Conservation (phyloP, 2,329 filamentous ascomycete species). For the Fusarium caatingaense region DNA sequence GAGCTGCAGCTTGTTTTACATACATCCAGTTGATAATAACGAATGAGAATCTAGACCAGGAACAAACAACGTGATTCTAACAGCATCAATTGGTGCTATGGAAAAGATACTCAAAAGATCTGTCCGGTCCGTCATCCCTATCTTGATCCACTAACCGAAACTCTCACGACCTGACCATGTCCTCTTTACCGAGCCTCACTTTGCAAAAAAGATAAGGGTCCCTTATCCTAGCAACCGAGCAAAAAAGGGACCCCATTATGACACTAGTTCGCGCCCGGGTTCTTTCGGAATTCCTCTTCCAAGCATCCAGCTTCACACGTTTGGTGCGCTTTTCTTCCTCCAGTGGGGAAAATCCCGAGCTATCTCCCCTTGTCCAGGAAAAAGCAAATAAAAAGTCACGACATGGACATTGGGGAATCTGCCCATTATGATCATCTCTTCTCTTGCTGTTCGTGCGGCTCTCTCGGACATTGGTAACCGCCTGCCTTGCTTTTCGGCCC, state of each 20-base stretch:
- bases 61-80: slow-evolving; percentile 1
- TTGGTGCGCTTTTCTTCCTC: slow-evolving; percentile 23
- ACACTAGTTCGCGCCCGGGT: slow-evolving; percentile 25
- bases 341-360: slow-evolving; percentile 36
- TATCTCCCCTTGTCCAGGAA: slow-evolving; percentile 28
- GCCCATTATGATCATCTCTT: slow-evolving; percentile 16
- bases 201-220: slow-evolving; percentile 31
- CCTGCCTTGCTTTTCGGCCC: slow-evolving; percentile 25
- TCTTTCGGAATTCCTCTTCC: slow-evolving; percentile 36
- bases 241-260: neutral
- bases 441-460: slow-evolving; percentile 16
- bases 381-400: slow-evolving; percentile 9
- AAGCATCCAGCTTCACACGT: neutral
- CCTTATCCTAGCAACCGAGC: slow-evolving; percentile 7
- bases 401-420: slow-evolving; percentile 19
- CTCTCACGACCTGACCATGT: slow-evolving; percentile 11
- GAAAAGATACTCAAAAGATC: neutral
- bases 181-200: slow-evolving; percentile 16
- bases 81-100: neutral
- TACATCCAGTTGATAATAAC: neutral
- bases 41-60: neutral
- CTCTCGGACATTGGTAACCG: slow-evolving; percentile 22
- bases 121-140: slow-evolving; percentile 12
- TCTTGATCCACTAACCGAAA: slow-evolving; percentile 5
- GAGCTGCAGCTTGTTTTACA: slow-evolving; percentile 14